Evolutionary conservation across 2,329 filamentous ascomycete species (phyloP), one percentile per base, ranked within the genome.

Genomic region (Ceratocystis ficicola): DNA sequence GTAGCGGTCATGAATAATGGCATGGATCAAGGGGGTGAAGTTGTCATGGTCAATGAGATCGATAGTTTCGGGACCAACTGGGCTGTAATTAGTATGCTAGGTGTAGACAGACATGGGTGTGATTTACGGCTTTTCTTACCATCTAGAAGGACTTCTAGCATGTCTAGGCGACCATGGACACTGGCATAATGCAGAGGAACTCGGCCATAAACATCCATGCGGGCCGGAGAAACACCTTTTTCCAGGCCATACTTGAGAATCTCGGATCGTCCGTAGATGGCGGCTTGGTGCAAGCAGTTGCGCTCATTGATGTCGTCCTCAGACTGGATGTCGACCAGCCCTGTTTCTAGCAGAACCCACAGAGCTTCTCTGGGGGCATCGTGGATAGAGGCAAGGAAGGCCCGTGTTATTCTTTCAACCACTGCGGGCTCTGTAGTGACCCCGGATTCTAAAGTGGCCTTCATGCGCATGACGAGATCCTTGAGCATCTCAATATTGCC

Each of bases 251-350:
- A 85, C 63, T 83, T 79, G 67, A 97, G 78, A 36, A 96, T 88
- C 70, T 89, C 86, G 8, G 83, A 77, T 71, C 92, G 92, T 22
- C 92, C 92, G 68, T 95, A 95, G 64, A 97, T 96, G 0, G 92
- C 88, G n/a, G 94, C 90, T 76, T 97, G 94, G 71, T 99, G 94
- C 60, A 99, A 80, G 72, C 92, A 96, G 72, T 96, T 99, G 50
- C 94, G 84, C 77, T 96, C 93, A 72, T 97, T 99, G 74, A 99
- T 97, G 72, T 96, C 92, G 73, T 99, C 94, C 71, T 95, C 90
- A 0, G 91, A 94, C 72, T 90, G 86, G n/a, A 96, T 82, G 74
- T 97, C 88, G 44, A 99, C 89, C 28, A 94, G 77, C 0, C 85
- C 84, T 1, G 92, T 96, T 62, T 89, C 85, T 30, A 96, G 79